These are phyloP conservation scores for Fusarium proliferatum DNA, from an alignment of 2,329 filamentous ascomycete species.

Conservation along the genomic window DNA sequence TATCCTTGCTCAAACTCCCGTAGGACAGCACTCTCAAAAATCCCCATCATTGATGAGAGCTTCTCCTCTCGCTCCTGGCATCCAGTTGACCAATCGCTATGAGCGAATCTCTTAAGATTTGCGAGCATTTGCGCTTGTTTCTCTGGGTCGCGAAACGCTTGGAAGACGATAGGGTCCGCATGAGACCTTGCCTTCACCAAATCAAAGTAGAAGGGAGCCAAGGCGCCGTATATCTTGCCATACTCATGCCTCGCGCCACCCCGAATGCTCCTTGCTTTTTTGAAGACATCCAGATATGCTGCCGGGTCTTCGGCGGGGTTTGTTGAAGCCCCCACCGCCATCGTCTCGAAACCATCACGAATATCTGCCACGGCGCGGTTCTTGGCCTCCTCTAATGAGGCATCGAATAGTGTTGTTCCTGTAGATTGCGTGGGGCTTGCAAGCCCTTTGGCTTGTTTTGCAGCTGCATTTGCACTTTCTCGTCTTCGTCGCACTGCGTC, in stretches of 20 bases:
- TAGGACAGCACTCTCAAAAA: conserved; percentile 91
- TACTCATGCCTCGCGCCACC: conserved; percentile 91
- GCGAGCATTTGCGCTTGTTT: conserved; percentile 90
- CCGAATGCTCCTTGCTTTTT: conserved; percentile 78
- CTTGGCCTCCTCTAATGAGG: conserved; percentile 72
- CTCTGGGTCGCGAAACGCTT: conserved; percentile 87
- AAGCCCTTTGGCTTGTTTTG: conserved; percentile 31
- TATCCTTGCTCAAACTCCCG: conserved; percentile 95
- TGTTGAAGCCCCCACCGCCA: conserved; percentile 65
- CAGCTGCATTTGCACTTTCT: conserved; percentile 58
- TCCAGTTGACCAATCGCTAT: conserved; percentile 82
- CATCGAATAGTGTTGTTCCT: conserved; percentile 76
- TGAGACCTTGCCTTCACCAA: conserved; percentile 77
- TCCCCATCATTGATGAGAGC: conserved; percentile 77
- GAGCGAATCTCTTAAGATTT: conserved; percentile 81
- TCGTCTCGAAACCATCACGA: conserved; percentile 82
- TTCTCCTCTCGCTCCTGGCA: conserved; percentile 78
- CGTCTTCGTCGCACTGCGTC: conserved; percentile 71
- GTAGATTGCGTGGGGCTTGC: conserved; percentile 32
- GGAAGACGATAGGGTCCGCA: conserved; percentile 85
- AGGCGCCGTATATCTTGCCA: conserved; percentile 86
- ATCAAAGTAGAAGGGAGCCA: conserved; percentile 91
- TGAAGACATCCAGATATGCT: conserved; percentile 75
- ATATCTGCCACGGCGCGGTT: conserved; percentile 51
- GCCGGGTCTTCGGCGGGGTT: conserved; percentile 68